phyloP scores from a whole-genome alignment of 352 stramenopile species.

The Phytophthora citrophthora region DNA sequence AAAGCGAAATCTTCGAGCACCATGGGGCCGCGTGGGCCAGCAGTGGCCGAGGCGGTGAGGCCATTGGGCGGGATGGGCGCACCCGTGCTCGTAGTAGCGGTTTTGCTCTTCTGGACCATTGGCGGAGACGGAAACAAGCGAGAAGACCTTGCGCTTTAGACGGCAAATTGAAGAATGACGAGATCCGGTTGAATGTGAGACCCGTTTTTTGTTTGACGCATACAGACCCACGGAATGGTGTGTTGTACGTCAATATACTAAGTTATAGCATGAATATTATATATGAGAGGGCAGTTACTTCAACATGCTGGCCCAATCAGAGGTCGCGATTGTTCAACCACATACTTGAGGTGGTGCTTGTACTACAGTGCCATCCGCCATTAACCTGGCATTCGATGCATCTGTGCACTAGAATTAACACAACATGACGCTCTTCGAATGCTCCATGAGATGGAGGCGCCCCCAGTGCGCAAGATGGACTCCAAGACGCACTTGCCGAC shows the following conservation, averaged over 20 bases:
- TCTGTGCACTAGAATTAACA: neutral
- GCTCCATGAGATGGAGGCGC: too few relatives aligned
- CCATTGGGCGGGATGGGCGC: slow-evolving; percentile 66
- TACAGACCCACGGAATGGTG: slow-evolving; percentile 29
- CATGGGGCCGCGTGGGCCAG: slow-evolving; percentile 62
- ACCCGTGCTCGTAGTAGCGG: slow-evolving; percentile 62
- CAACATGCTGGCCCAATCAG: slow-evolving; percentile 24
- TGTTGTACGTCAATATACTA: slow-evolving; percentile 1
- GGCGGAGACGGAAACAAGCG: neutral
- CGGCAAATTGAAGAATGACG: slow-evolving; percentile 33
- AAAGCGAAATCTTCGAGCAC: slow-evolving; percentile 88
- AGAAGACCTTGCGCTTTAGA: slow-evolving; percentile 2
- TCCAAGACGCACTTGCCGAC: slow-evolving; percentile 27
- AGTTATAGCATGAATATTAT: neutral
- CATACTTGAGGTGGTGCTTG: slow-evolving; percentile 1
- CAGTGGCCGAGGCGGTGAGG: slow-evolving; percentile 76
- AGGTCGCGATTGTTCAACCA: neutral
- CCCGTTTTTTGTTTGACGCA: slow-evolving; percentile 33
- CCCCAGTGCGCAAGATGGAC: slow-evolving; percentile 29
- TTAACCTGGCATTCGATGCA: slow-evolving; percentile 4
- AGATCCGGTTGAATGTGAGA: slow-evolving; percentile 5
- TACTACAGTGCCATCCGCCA: neutral
- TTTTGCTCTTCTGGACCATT: slow-evolving; percentile 35
- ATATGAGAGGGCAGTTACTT: neutral
- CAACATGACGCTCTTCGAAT: too few relatives aligned